Percentiles rank a stretch among this genome's conserved stretches.
These are phyloP conservation scores for Jamesozyma rosinii DNA, from an alignment of 805 yeast species.

Conservation along the genomic window DNA sequence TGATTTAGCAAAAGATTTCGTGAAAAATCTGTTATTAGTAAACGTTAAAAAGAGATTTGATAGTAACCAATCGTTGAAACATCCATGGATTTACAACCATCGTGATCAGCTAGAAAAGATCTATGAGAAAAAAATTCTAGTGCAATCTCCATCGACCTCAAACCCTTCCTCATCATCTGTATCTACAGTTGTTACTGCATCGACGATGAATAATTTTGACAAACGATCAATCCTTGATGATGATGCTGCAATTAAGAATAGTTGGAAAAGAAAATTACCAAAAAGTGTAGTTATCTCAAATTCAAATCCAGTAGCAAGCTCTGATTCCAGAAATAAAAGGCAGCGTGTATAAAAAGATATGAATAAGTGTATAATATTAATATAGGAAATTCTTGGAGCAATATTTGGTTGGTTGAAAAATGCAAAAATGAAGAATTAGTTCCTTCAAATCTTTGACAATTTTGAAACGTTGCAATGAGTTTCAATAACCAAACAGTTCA, in stretches of 20 bases:
- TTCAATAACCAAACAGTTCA: no score
- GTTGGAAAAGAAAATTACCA: constrained; percentile 24
- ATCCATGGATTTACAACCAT: constrained; percentile 42
- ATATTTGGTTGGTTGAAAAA: no score
- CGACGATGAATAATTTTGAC: background rate
- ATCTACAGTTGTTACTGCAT: no score
- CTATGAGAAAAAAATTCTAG: constrained; percentile 29
- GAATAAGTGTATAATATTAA: no score
- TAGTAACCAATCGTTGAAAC: constrained; percentile 34
- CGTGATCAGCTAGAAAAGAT: constrained; percentile 28
- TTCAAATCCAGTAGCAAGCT: constrained; percentile 3
- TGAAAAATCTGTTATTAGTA: constrained; percentile 33
- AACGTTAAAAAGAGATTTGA: constrained; percentile 33
- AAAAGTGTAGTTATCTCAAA: constrained; percentile 14
- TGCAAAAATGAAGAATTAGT: no score
- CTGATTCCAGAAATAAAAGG: constrained; percentile 7
- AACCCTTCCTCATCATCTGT: background rate
- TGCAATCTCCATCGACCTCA: background rate
- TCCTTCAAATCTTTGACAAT: no score
- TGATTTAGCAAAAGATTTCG: constrained; percentile 38
- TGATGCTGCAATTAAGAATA: background rate
- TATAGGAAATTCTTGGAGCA: no score
- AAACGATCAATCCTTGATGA: constrained; percentile 11
- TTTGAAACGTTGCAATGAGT: no score
- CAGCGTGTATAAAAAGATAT: constrained; percentile 5